phyloP scores from a whole-genome alignment of 2,329 filamentous ascomycete genomes.

The Aureobasidium sp. region DNA sequence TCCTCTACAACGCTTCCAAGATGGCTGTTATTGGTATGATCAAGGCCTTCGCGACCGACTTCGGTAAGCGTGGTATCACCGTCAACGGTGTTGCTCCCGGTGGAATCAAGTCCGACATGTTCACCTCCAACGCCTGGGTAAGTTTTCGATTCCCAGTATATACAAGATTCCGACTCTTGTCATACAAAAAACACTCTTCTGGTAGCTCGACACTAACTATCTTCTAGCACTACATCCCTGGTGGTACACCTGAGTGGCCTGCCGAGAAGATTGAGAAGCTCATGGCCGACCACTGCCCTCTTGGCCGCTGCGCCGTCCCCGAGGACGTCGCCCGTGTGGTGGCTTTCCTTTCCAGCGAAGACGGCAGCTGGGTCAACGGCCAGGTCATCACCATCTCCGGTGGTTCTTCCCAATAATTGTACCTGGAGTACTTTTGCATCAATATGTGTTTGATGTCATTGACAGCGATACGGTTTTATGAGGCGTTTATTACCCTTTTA shows the following conservation, averaged over 20 bases:
- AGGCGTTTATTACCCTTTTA: conserved; percentile 6
- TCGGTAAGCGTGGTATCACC: conserved; percentile 59
- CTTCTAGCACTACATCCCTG: conserved; percentile 38
- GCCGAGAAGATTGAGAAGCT: conserved; percentile 44
- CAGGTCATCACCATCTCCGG: conserved; percentile 39
- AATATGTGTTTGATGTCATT: background rate
- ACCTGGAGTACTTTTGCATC: background rate
- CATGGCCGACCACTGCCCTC: conserved; percentile 45
- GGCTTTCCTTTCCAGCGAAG: conserved; percentile 32
- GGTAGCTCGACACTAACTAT: background rate
- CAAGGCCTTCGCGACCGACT: conserved; percentile 64
- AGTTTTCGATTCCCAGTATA: background rate
- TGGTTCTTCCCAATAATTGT: conserved; percentile 32
- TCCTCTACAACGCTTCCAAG: conserved; percentile 65
- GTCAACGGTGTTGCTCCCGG: conserved; percentile 68
- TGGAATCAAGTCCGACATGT: conserved; percentile 73
- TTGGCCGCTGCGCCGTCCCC: conserved; percentile 42
- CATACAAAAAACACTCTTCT: background rate
- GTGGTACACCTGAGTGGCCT: conserved; percentile 42
- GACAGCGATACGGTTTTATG: conserved; percentile 6
- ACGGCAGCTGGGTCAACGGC: conserved; percentile 36
- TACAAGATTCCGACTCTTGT: background rate
- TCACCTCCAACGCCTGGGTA: conserved; percentile 30
- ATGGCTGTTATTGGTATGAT: conserved; percentile 67
- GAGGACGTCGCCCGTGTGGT: conserved; percentile 37